Evolutionary conservation across 805 yeast species (phyloP).

Genomic region (Cyberlindnera bimundalis): DNA sequence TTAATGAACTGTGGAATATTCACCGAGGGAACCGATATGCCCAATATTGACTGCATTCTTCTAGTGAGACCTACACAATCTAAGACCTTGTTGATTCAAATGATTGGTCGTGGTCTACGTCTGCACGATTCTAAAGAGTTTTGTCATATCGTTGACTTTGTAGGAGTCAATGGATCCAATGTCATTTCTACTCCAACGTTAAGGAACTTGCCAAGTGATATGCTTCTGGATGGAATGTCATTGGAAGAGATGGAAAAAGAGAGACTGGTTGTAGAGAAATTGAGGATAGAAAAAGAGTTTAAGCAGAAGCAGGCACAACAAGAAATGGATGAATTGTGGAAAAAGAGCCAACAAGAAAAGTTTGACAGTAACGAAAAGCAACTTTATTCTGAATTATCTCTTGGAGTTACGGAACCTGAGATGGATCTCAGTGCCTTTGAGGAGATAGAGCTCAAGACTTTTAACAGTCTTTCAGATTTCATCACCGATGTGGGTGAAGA

Average conservation of each 20-base stretch:
- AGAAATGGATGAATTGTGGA: constrained; percentile 3
- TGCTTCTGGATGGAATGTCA: constrained; percentile 30
- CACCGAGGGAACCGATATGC: constrained; percentile 94
- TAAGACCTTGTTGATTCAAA: constrained; percentile 66
- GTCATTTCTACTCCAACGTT: constrained; percentile 55
- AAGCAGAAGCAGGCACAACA: constrained; percentile 3
- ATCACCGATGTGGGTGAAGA: constrained; percentile 7
- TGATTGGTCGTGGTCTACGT: constrained; percentile 89
- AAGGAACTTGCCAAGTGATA: constrained; percentile 30
- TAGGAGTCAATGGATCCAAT: constrained; percentile 55
- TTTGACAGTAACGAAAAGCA: background rate
- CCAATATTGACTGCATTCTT: constrained; percentile 77
- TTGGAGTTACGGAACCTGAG: background rate
- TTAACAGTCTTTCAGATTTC: constrained; percentile 37
- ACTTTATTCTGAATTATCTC: background rate
- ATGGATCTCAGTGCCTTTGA: constrained; percentile 9
- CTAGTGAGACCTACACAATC: constrained; percentile 82
- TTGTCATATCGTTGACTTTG: constrained; percentile 78
- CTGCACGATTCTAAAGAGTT: constrained; percentile 53
- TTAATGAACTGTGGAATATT: constrained; percentile 85
- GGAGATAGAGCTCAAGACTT: constrained; percentile 28
- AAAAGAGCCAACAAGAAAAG: constrained; percentile 6
- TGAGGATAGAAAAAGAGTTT: constrained; percentile 11
- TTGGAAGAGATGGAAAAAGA: constrained; percentile 31
- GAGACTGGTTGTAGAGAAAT: constrained; percentile 7